Percentiles rank a stretch among this genome's conserved stretches.
Conservation (phyloP, 768 basidiomycete genomes). For the Termitomyces sp. region DNA sequence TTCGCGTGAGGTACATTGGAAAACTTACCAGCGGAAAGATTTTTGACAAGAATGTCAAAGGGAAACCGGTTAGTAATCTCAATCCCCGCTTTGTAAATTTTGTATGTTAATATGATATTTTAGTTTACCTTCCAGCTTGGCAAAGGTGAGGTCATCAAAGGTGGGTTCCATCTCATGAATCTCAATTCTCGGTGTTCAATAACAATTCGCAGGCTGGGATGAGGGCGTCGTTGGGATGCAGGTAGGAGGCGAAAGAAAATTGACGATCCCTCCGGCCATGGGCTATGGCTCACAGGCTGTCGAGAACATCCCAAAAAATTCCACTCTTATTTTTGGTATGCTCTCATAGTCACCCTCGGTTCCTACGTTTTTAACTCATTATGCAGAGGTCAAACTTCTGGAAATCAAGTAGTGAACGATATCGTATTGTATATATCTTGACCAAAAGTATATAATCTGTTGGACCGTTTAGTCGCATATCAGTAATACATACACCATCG, state of each 20-base stretch:
- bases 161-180: conserved; percentile 27
- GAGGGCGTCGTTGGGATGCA: conserved; percentile 91
- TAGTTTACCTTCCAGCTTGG: conserved; percentile 82
- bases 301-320: conserved; percentile 70
- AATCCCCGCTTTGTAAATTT: not conserved
- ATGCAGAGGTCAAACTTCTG: conserved; percentile 67
- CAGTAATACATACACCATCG: too few relatives aligned
- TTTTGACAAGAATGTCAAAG: conserved; percentile 81
- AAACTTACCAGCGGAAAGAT: conserved; percentile 74
- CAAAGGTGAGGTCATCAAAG: conserved; percentile 89
- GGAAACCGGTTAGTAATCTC: conserved; percentile 67
- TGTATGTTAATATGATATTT: conserved; percentile 2
- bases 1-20: conserved; percentile 91
- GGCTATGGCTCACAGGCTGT: conserved; percentile 64
- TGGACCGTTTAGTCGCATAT: not conserved
- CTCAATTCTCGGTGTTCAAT: not conserved
- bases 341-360: not conserved
- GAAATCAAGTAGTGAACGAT: conserved; percentile 51
- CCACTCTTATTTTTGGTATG: conserved; percentile 81
- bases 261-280: conserved; percentile 70
- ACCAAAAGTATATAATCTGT: not conserved
- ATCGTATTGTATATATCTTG: not conserved
- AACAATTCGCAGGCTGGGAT: conserved; percentile 68
- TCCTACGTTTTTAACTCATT: not conserved
- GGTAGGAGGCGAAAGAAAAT: conserved; percentile 79